Conservation (phyloP, 208 protist species). For the Acanthamoeba royreba region DNA sequence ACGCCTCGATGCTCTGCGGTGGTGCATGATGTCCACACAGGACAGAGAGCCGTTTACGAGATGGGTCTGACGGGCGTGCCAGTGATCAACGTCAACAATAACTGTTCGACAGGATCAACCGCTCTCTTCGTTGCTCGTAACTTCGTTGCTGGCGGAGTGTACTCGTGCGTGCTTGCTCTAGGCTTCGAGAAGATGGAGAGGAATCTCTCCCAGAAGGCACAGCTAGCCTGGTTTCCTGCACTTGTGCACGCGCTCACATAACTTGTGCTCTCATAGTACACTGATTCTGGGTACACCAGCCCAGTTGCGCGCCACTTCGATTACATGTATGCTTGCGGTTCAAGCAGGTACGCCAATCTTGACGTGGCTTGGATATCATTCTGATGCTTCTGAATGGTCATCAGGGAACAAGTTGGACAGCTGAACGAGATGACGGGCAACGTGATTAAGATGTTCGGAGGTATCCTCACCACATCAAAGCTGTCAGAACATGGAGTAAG, state of each 20-base stretch:
- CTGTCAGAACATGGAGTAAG: neutral
- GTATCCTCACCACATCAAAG: no score
- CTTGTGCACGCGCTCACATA: no score
- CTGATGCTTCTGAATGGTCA: neutral
- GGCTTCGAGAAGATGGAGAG: constrained; percentile 71
- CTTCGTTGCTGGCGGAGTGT: constrained; percentile 33
- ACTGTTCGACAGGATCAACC: constrained; percentile 60
- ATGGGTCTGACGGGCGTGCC: constrained; percentile 62
- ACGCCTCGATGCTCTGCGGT: no score
- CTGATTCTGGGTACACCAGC: neutral
- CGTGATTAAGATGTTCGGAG: neutral
- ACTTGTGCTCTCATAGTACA: no score
- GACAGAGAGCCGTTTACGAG: neutral
- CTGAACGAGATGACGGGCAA: neutral
- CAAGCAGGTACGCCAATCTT: neutral
- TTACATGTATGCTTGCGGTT: neutral
- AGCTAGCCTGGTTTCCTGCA: no score
- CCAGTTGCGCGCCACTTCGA: neutral
- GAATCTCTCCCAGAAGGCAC: neutral
- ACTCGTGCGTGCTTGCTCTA: constrained; percentile 55
- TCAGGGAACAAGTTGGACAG: neutral
- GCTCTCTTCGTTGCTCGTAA: constrained; percentile 44
- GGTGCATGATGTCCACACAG: no score
- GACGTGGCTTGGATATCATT: neutral
- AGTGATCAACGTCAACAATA: constrained; percentile 67